Evolutionary conservation across 345 rosid species (phyloP).

Genomic region (Acer campestre): DNA sequence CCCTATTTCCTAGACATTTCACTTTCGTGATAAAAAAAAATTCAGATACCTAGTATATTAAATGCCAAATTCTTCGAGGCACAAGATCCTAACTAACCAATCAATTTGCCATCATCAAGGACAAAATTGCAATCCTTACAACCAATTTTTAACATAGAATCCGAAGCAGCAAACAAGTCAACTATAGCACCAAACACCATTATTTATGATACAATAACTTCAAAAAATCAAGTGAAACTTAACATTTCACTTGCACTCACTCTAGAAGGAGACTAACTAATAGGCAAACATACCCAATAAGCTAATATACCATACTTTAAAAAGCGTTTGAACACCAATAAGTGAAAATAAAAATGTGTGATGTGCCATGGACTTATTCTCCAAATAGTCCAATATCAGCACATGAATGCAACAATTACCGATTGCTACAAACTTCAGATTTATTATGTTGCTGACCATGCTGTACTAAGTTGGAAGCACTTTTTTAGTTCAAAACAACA

Average conservation of each 20-base stretch:
- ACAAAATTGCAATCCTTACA: no score
- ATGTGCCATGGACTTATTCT: neutral
- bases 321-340: neutral
- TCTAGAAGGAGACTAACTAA: neutral
- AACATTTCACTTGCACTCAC: neutral
- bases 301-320: neutral
- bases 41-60: no score
- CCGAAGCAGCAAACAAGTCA: neutral
- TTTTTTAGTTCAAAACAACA: neutral
- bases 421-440: neutral
- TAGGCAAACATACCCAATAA: neutral
- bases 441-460: neutral
- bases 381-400: conserved; percentile 7
- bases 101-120: no score
- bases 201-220: neutral
- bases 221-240: neutral
- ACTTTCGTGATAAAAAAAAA: no score
- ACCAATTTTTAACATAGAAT: neutral
- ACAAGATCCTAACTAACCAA: no score
- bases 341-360: neutral
- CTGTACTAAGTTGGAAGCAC: neutral
- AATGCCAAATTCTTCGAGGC: no score
- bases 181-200: neutral
- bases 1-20: no score
- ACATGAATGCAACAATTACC: neutral